Evolutionary conservation across 2,329 filamentous ascomycete genomes (phyloP), one percentile per base, ranked within the genome.

Genomic region (Stromatinia cepivora): DNA sequence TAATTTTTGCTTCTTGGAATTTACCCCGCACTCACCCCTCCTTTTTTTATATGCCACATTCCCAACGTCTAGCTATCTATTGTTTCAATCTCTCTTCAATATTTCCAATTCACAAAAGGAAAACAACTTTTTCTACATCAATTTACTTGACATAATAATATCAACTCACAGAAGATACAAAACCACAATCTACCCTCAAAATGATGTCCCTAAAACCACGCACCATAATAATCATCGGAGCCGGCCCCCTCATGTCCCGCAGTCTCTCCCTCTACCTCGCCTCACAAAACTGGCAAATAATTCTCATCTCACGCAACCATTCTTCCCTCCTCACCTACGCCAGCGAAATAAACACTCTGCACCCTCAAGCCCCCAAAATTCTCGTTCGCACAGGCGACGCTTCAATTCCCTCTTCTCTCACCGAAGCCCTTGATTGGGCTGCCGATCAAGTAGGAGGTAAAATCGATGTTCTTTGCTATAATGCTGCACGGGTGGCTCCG

Each of bases 221-320:
- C 28, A 67, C 28, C 15, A 59, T 67, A 20, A 52, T 67, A 36
- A 52, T 67, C 8, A 57, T 67, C 13, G 64, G 64, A 34, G 64
- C 64, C 31, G 64, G 64, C 4, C 64, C 64, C 53, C 64, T 67
- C 28, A 67, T 58, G 64, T 67, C 64, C 64, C 64, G 53, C 28
- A 67, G 64, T 22, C 64, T 67, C 13, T 67, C 64, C 45, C 53
- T 67, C 31, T 67, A 67, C n/a, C 64, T 67, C 11, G 64, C 64
- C 17, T 67, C 64, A 10, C 64, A 67, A 39, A 36, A 36, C 17
- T 67, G 64, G 64, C 64, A 67, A 42, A 67, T 67, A 7, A 48
- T 67, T 17, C 53, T 67, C 1, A 58, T 67, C 9, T 67, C 64
- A 7, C 64, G 64, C 28, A 46, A 46, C 5, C 31, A 59, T 22